Percentiles rank a stretch among this genome's conserved stretches.
phyloP scores from a whole-genome alignment of 345 rosid species.

The Toxicodendron radicans region DNA sequence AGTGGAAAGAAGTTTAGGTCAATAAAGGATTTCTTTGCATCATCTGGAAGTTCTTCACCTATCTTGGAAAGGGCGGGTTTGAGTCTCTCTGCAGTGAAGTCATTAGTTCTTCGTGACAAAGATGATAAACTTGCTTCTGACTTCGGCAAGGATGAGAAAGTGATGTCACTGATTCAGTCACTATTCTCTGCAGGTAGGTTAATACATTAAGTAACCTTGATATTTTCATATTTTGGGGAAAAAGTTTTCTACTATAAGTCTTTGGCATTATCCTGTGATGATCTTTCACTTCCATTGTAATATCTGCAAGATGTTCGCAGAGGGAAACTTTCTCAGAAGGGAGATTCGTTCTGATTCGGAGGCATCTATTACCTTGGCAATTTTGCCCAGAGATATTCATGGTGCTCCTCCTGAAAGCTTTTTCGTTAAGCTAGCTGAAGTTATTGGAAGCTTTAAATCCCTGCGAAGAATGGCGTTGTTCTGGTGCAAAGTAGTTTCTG shows the following conservation, averaged over 20 bases:
- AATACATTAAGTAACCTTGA: constrained; percentile 16
- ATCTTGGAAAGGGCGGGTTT: constrained; percentile 73
- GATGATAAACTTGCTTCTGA: constrained; percentile 65
- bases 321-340: constrained; percentile 76
- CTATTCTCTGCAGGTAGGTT: constrained; percentile 74
- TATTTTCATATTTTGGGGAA: constrained; percentile 4
- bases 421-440: constrained; percentile 85
- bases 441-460: constrained; percentile 84
- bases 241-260: background rate
- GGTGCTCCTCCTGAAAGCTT: constrained; percentile 82
- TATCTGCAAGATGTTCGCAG: constrained; percentile 77
- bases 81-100: constrained; percentile 86
- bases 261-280: constrained; percentile 43
- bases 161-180: constrained; percentile 47
- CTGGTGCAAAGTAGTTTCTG: constrained; percentile 80
- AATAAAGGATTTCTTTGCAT: constrained; percentile 72
- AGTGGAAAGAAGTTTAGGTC: constrained; percentile 67
- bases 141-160: constrained; percentile 67
- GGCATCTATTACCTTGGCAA: constrained; percentile 32
- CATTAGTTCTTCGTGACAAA: constrained; percentile 88
- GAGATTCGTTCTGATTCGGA: constrained; percentile 51
- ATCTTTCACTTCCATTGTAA: constrained; percentile 62
- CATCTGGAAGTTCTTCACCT: constrained; percentile 82
- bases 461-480: constrained; percentile 74
- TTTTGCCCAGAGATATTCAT: constrained; percentile 74